A percentile compares a stretch with the other conserved stretches of the same genome.
Conservation (phyloP, 371 early-diverging fungal species). For the Chytridium lagenaria region DNA sequence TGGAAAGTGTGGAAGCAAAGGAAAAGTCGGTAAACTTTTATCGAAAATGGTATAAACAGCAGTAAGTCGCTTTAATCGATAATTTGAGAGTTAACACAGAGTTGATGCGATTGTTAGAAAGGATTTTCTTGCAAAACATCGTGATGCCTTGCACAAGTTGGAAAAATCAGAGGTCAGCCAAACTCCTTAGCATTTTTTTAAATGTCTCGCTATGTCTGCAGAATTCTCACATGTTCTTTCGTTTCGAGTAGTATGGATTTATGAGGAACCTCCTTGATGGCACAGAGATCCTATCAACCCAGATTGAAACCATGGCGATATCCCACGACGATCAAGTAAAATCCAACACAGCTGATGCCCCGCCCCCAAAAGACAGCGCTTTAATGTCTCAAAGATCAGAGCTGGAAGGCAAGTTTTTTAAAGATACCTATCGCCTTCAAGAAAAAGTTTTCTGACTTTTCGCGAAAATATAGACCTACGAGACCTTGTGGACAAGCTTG, state of each 20-base stretch:
- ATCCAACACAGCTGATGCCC: neutral
- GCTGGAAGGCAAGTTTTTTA: slow-evolving; percentile 17
- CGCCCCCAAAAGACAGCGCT: neutral
- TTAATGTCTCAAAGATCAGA: neutral
- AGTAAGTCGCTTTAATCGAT: too few relatives aligned
- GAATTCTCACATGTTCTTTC: too few relatives aligned
- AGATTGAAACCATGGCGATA: slow-evolving; percentile 3
- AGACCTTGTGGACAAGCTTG: neutral
- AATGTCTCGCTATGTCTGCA: neutral
- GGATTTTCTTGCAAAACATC: neutral
- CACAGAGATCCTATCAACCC: neutral
- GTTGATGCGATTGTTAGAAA: too few relatives aligned
- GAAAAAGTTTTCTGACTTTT: too few relatives aligned
- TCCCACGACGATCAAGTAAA: neutral
- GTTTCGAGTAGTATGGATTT: slow-evolving; percentile 18
- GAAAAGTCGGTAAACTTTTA: slow-evolving; percentile 5
- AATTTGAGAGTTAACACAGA: too few relatives aligned
- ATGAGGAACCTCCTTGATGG: slow-evolving; percentile 10
- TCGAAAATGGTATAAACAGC: slow-evolving; percentile 13
- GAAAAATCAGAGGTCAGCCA: slow-evolving; percentile 6
- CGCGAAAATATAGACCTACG: neutral
- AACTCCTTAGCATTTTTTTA: neutral
- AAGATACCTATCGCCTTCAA: too few relatives aligned
- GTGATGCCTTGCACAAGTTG: slow-evolving; percentile 7
- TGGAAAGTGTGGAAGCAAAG: slow-evolving; percentile 7